Evolutionary conservation across 805 yeast genomes (phyloP).

Genomic region (Ogataea pini): DNA sequence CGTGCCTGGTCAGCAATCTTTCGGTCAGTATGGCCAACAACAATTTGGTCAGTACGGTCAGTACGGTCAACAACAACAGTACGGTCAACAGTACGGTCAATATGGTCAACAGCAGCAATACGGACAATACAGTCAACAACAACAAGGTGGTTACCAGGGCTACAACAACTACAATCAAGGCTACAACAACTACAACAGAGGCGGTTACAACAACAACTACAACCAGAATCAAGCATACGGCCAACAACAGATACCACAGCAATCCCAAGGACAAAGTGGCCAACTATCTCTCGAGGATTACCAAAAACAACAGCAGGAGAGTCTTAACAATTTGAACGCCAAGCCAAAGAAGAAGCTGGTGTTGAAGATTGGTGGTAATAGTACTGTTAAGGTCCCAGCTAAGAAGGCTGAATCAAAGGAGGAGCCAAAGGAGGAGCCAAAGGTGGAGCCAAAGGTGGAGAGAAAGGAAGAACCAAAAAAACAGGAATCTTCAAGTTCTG

Average conservation of each 20-base stretch:
- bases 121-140: conserved; percentile 9
- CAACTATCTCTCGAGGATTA: conserved; percentile 83
- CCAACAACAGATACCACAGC: conserved; percentile 24
- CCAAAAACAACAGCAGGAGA: conserved; percentile 62
- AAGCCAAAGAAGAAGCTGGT: conserved; percentile 67
- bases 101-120: conserved; percentile 32
- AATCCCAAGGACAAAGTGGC: conserved; percentile 22
- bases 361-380: conserved; percentile 63
- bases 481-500: conserved; percentile 17
- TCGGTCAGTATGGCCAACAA: conserved; percentile 20
- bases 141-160: conserved; percentile 18
- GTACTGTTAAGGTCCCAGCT: conserved; percentile 41
- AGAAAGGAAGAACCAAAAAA: conserved; percentile 28
- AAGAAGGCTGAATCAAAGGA: conserved; percentile 48
- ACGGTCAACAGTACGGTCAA: conserved; percentile 24
- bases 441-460: conserved; percentile 25
- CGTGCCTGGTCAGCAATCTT: conserved; percentile 41
- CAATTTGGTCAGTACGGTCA: conserved; percentile 28
- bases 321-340: conserved; percentile 40
- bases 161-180: conserved; percentile 19
- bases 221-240: conserved; percentile 20
- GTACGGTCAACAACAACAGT: conserved; percentile 30
- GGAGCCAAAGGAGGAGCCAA: conserved; percentile 36
- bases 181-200: conserved; percentile 22
- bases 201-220: conserved; percentile 31